Conservation (phyloP, 1,284 basidiomycete species). For the Ganoderma sinense region DNA sequence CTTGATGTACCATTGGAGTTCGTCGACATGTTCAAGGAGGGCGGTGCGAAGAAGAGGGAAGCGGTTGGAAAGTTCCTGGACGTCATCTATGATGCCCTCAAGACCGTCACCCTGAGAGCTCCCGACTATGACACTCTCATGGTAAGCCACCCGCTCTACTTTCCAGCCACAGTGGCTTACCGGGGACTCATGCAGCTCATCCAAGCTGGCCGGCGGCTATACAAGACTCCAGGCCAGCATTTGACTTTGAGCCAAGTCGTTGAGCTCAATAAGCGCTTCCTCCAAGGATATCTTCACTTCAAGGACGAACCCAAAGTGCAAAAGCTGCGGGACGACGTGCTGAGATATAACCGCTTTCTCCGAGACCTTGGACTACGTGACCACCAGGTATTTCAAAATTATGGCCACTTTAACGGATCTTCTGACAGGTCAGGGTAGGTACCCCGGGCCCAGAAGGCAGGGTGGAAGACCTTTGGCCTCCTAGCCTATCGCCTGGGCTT, state of each 20-base stretch:
- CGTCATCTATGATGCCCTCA: constrained; percentile 94
- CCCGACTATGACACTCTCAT: constrained; percentile 99
- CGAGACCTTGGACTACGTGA: constrained; percentile 96
- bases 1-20: constrained; percentile 89
- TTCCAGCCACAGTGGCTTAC: not conserved
- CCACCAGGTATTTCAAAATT: constrained; percentile 78
- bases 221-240: constrained; percentile 95
- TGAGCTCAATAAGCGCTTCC: constrained; percentile 93
- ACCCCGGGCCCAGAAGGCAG: constrained; percentile 81
- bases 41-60: constrained; percentile 89
- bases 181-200: constrained; percentile 72
- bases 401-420: not conserved
- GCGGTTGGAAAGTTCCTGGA: constrained; percentile 93
- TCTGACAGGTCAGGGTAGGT: constrained; percentile 53
- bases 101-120: constrained; percentile 95
- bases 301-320: constrained; percentile 93
- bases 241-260: constrained; percentile 96
- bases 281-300: constrained; percentile 94
- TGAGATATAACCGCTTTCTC: constrained; percentile 93
- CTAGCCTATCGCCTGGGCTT: constrained; percentile 87
- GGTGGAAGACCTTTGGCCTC: constrained; percentile 90
- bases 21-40: constrained; percentile 91
- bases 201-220: constrained; percentile 94
- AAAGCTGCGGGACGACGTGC: constrained; percentile 84
- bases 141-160: constrained; percentile 53